phyloP scores from a whole-genome alignment of 2,329 filamentous ascomycete species.

The Fusarium guadeloupense region DNA sequence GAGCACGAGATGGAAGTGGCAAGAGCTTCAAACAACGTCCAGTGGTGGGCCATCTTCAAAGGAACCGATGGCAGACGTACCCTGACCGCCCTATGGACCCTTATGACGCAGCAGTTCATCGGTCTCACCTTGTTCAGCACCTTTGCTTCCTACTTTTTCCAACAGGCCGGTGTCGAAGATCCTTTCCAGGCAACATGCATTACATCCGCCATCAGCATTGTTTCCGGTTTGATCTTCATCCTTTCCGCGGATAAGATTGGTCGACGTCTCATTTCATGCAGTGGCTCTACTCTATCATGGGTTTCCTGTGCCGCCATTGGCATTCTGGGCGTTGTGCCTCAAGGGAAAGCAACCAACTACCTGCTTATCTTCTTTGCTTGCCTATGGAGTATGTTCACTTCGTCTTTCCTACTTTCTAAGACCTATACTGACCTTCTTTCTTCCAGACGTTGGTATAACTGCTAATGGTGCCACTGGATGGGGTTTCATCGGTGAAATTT shows the following conservation, averaged over 20 bases:
- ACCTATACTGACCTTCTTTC: background rate
- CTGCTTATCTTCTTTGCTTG: slow-evolving; percentile 21
- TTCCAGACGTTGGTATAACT: slow-evolving; percentile 12
- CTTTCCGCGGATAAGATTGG: slow-evolving; percentile 18
- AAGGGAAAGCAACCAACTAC: slow-evolving; percentile 11
- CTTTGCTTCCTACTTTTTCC: slow-evolving; percentile 62
- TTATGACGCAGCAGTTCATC: slow-evolving; percentile 33
- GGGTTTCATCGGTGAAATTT: slow-evolving; percentile 49
- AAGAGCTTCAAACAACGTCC: slow-evolving; percentile 33
- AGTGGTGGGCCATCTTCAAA: slow-evolving; percentile 45
- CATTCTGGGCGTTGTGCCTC: slow-evolving; percentile 19
- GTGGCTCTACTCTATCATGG: slow-evolving; percentile 19
- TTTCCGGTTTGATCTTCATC: slow-evolving; percentile 16
- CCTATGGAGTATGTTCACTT: slow-evolving; percentile 15
- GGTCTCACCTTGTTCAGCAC: slow-evolving; percentile 41
- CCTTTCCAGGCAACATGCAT: slow-evolving; percentile 38
- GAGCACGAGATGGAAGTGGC: slow-evolving; percentile 41
- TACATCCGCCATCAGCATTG: slow-evolving; percentile 33
- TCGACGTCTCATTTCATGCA: slow-evolving; percentile 19
- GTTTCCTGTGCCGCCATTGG: slow-evolving; percentile 11
- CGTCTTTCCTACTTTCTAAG: rapidly evolving
- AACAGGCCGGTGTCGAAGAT: slow-evolving; percentile 44
- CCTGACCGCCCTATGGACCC: slow-evolving; percentile 44
- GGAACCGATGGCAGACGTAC: slow-evolving; percentile 45
- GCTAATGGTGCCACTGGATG: slow-evolving; percentile 36